Evolutionary conservation across 2,329 filamentous ascomycete species (phyloP), one percentile per base, ranked within the genome.

Genomic region (Lizonia empirigonia): DNA sequence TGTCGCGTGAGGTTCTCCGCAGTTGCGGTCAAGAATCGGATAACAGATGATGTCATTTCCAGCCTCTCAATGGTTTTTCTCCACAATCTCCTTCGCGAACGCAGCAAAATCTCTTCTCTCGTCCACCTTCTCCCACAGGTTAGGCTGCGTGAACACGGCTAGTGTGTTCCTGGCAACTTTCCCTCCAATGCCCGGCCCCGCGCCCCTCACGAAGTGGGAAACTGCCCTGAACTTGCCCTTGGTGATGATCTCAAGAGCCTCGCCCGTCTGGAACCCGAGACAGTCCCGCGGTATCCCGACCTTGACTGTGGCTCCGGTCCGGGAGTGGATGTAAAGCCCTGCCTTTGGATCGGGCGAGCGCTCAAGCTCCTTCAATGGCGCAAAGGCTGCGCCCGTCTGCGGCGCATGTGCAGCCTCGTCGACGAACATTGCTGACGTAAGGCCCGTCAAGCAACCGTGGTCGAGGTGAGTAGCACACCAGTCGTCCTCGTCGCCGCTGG

Each of bases 131-230:
- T 92, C 89, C 63, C 84, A 89, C 53, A 97, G 74, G 76, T 97
- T 96, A 19, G 94, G 94, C 81, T 99, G 94, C 51, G 93, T 99
- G 69, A 97, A 99, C 8, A 97, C 91, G 0, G 94, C 94, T 60
- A 99, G 76, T 8, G 94, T 99, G 76, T 97, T 97, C 54, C 78
- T 68, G 10, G 78, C 78, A 24, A 80, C 74, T 44, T 71, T 73
- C 5, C 74, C 71, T 52, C 73, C 66, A 73, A 64, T 76, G 35
- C 79, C 81, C 1, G 82, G 78, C 58, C 83, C 80, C 4, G 88
- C 86, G 0, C 92, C 93, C 59, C 88, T 82, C 7, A 99, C 94
- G 73, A 96, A 97, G 78, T 99, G 94, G 60, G 94, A 93, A 54
- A 97, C 94, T 1, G 94, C 94, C 74, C 88, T 90, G 79, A 99